Conservation (phyloP, 768 basidiomycete genomes). For the Psilocybe cyanescens region DNA sequence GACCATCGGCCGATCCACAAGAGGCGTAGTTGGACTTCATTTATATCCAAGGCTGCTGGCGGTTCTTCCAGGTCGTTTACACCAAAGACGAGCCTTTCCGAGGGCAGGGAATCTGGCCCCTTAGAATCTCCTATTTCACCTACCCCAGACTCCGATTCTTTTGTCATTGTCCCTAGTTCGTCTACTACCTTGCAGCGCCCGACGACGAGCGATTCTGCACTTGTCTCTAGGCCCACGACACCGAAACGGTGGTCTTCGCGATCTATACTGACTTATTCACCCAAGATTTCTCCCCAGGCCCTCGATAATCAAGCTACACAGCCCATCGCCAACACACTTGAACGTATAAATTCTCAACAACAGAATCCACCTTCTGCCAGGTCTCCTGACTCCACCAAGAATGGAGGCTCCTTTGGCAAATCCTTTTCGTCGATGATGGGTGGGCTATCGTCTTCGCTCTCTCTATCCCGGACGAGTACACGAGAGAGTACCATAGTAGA, state of each 20-base stretch:
- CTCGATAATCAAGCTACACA: constrained; percentile 51
- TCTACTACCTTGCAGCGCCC: constrained; percentile 16
- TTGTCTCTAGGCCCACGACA: constrained; percentile 31
- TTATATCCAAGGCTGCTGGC: constrained; percentile 38
- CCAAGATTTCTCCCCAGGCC: constrained; percentile 36
- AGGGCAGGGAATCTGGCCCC: constrained; percentile 30
- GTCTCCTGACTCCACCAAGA: constrained; percentile 37
- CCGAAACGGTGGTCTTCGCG: constrained; percentile 38
- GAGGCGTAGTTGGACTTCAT: constrained; percentile 40
- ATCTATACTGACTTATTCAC: constrained; percentile 33
- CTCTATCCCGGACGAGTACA: constrained; percentile 59
- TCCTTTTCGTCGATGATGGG: constrained; percentile 75
- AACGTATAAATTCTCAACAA: constrained; percentile 41
- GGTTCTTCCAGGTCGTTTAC: constrained; percentile 17
- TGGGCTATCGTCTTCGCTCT: constrained; percentile 60
- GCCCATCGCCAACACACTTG: constrained; percentile 52
- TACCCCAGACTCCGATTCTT: constrained; percentile 12
- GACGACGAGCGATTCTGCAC: constrained; percentile 28
- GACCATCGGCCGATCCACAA: constrained; percentile 25
- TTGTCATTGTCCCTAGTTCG: constrained; percentile 20
- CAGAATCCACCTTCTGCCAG: constrained; percentile 28
- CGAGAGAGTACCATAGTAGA: constrained; percentile 37
- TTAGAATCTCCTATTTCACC: constrained; percentile 14
- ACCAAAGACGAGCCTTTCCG: constrained; percentile 16
- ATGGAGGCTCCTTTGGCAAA: constrained; percentile 60